Base-by-base conservation (phyloP, 139 green algal genomes). In the Closterium sp. region DNA sequence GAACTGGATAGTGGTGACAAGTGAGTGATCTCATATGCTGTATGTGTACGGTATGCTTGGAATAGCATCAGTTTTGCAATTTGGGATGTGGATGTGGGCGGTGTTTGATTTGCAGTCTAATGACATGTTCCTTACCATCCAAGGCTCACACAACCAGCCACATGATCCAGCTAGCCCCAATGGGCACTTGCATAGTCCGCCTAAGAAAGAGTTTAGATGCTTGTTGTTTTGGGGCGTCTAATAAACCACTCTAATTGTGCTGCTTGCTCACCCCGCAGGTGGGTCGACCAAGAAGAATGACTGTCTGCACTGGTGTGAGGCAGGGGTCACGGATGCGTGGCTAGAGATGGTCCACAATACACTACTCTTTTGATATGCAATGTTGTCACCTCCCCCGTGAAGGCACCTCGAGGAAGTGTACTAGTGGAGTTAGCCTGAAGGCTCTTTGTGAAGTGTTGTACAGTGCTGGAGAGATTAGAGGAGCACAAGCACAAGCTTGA, bases 291-390 rank as follows among this genome's bases (percentile, higher is more conserved):
- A 79, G 62, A 79, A 24, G 62, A 79, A 92, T 85, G 90, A 92
- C 79, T 92, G 90, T n/a, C 70, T 85, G 70, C 90, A 92, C 86
- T 92, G 90, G 90, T 92, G 90, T 50, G 70, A 30, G 28, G 22
- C 38, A 5, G 90, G 90, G 27, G 90, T 92, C 7, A 88, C 90
- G 11, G 90, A 92, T 85, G 45, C 45, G 2, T 92, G 90, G 90
- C 29, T 92, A 6, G 24, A 92, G 27, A 62, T 88, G 70, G 24
- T 92, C 28, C 90, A 92, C 79, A 92, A 92, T 79, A 79, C 62
- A 79, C 62, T 79, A 6, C 62, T 79, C 17, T 79, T 79, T 13
- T 79, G 62, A 79, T 13, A 79, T 19, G 62, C 62, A 24, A 13
- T 79, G 62, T 79, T 79, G 19, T 13, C 7, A 9, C 13, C 13